These are phyloP conservation scores for Tylopilus rubrobrunneus DNA, from an alignment of 768 basidiomycete genomes.

Conservation along the genomic window DNA sequence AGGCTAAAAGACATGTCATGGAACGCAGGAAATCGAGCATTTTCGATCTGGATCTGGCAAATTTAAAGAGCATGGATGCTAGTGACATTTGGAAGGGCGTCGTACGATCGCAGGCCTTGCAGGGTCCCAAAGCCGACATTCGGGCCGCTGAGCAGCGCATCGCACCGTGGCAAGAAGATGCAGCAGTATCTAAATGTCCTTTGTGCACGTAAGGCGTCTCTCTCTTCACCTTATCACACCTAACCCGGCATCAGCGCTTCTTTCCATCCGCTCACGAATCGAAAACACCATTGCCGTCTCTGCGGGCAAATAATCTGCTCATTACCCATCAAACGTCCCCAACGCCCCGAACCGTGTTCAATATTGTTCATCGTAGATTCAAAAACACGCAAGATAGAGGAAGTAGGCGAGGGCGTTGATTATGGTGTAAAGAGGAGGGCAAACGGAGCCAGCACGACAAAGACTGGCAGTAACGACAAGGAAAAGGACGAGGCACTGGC, in stretches of 20 bases:
- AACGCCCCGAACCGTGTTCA: conserved; percentile 68
- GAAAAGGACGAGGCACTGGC: conserved; percentile 38
- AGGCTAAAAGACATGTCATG: conserved; percentile 1
- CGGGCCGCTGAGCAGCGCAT: conserved; percentile 87
- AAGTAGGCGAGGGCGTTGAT: conserved; percentile 80
- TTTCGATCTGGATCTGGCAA: conserved; percentile 63
- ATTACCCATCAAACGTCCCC: conserved; percentile 70
- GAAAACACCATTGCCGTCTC: conserved; percentile 94
- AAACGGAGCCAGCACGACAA: background rate
- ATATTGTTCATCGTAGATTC: conserved; percentile 83
- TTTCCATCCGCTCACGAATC: conserved; percentile 87
- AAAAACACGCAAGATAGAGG: conserved; percentile 71
- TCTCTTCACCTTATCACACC: background rate
- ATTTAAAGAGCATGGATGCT: conserved; percentile 58
- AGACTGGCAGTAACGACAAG: conserved; percentile 29
- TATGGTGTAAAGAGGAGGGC: conserved; percentile 67
- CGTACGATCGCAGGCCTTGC: conserved; percentile 38
- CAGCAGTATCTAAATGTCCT: conserved; percentile 71
- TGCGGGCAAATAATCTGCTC: conserved; percentile 93
- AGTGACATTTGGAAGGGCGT: conserved; percentile 70
- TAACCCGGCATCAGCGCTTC: conserved; percentile 43
- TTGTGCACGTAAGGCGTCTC: conserved; percentile 65
- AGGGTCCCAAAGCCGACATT: conserved; percentile 55
- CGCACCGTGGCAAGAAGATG: conserved; percentile 93
- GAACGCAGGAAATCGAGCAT: conserved; percentile 57